A percentile compares a stretch with the other conserved stretches of the same genome.
These are phyloP conservation scores for Colletotrichum viniferum DNA, from an alignment of 2,329 filamentous ascomycete genomes.

Conservation along the genomic window DNA sequence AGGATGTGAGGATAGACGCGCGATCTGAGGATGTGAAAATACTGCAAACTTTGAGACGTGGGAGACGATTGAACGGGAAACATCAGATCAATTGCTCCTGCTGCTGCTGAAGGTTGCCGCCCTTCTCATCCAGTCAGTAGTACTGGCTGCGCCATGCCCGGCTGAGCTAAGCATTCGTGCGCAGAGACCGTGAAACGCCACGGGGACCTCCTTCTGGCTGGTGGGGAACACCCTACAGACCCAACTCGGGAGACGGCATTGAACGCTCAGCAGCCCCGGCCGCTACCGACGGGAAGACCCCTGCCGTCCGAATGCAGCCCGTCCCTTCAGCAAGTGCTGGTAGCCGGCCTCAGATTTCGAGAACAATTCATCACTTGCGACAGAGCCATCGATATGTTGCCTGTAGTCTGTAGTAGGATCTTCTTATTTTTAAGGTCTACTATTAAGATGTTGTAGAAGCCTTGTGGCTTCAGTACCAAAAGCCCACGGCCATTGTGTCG, in stretches of 20 bases:
- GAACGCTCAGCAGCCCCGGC: not conserved
- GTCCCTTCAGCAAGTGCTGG: not conserved
- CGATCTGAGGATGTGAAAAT: not conserved
- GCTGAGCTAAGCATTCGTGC: conserved; percentile 8
- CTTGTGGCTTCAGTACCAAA: not conserved
- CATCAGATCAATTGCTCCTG: conserved; percentile 7
- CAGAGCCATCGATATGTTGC: not conserved
- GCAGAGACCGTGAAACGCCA: conserved; percentile 18
- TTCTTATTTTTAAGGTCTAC: not conserved
- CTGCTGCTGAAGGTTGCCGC: not conserved
- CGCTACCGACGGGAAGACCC: conserved; percentile 7
- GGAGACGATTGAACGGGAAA: not conserved
- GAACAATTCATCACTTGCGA: not conserved
- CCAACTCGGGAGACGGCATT: not conserved
- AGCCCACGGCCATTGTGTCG: not conserved
- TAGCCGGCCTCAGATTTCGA: not conserved
- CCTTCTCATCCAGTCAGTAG: not conserved
- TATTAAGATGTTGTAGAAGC: not conserved
- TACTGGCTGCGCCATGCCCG: not conserved
- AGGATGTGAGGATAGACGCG: not conserved
- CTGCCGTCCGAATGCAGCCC: conserved; percentile 10
- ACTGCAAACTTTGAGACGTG: not conserved
- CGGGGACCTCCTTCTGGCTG: not conserved
- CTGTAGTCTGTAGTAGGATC: not conserved
- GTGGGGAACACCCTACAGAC: conserved; percentile 1